phyloP scores from a whole-genome alignment of 805 yeast species.

The Candida easanensis region DNA sequence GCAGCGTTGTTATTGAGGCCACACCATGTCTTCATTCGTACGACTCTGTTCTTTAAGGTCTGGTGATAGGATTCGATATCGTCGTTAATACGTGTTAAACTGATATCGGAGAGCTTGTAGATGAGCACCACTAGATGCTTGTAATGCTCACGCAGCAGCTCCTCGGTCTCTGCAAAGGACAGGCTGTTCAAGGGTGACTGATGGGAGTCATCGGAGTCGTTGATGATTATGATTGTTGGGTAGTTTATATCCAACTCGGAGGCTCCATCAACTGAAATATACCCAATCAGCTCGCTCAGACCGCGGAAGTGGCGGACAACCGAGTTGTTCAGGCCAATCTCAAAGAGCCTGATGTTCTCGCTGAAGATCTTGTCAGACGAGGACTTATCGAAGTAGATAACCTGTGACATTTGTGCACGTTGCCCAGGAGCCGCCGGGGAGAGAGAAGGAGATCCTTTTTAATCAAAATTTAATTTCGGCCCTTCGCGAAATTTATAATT shows the following conservation, averaged over 20 bases:
- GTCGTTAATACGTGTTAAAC: slow-evolving; percentile 17
- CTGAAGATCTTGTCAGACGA: slow-evolving; percentile 9
- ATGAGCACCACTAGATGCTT: slow-evolving; percentile 24
- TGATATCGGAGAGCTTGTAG: slow-evolving; percentile 18
- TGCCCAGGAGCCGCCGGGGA: too few relatives aligned
- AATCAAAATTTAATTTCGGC: too few relatives aligned
- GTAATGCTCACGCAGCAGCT: slow-evolving; percentile 21
- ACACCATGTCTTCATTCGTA: slow-evolving; percentile 40
- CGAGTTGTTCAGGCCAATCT: slow-evolving; percentile 9
- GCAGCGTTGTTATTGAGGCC: slow-evolving; percentile 32
- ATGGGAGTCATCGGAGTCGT: slow-evolving; percentile 12
- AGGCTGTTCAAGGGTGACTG: slow-evolving; percentile 16
- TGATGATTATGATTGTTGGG: slow-evolving; percentile 25
- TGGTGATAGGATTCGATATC: slow-evolving; percentile 21
- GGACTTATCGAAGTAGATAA: slow-evolving; percentile 21
- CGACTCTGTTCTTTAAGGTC: slow-evolving; percentile 29
- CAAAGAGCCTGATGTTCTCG: slow-evolving; percentile 17
- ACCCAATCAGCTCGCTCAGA: slow-evolving; percentile 15
- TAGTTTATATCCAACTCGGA: slow-evolving; percentile 28
- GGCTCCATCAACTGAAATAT: slow-evolving; percentile 22
- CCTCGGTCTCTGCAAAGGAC: slow-evolving; percentile 8
- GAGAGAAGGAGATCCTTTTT: too few relatives aligned
- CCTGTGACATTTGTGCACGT: slow-evolving; percentile 27
- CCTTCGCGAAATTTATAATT: too few relatives aligned
- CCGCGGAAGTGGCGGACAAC: slow-evolving; percentile 14